These are phyloP conservation scores for Populus davidiana DNA, from an alignment of 345 rosid genomes.

Conservation along the genomic window DNA sequence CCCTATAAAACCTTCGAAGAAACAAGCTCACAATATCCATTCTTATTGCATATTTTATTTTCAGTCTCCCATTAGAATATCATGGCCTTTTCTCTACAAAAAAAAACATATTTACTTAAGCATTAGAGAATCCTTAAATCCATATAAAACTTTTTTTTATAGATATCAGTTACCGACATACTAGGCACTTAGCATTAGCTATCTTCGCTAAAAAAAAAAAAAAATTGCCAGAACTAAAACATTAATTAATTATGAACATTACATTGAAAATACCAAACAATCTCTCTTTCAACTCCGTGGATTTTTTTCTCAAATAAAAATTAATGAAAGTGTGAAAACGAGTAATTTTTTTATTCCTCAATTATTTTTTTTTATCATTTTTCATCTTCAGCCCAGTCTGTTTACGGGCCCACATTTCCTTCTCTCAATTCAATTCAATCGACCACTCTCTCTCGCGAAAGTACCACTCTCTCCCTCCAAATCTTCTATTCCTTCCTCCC, in stretches of 20 bases:
- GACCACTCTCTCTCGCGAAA: background rate
- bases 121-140: fast-evolving
- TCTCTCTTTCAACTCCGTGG: no score
- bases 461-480: background rate
- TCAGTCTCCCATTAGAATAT: no score
- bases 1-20: no score
- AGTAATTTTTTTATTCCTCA: background rate
- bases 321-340: background rate
- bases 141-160: fast-evolving
- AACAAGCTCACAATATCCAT: no score
- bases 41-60: no score
- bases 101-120: no score
- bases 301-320: background rate
- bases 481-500: conserved; percentile 3
- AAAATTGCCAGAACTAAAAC: fast-evolving
- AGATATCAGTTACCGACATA: no score
- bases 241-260: no score
- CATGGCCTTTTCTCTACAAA: no score
- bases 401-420: background rate
- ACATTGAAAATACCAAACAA: no score
- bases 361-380: background rate
- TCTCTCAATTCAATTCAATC: background rate
- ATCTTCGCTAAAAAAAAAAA: no score
- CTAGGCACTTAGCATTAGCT: fast-evolving
- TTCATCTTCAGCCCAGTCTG: background rate